These are phyloP conservation scores for Pichia eremophila DNA, from an alignment of 805 yeast species.

Conservation along the genomic window DNA sequence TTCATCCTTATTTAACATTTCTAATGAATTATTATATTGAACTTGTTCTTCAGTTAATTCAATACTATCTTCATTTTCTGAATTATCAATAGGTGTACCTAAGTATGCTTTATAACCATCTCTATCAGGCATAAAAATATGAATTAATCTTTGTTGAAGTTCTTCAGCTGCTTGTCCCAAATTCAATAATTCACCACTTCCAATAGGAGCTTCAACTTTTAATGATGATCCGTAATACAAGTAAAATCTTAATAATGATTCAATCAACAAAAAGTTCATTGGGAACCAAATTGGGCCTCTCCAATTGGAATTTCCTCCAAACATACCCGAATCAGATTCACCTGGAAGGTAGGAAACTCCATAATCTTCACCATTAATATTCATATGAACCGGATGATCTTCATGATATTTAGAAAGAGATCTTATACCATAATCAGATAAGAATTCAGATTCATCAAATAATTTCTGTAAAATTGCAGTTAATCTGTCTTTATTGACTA, in stretches of 20 bases:
- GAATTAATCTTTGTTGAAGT: conserved; percentile 76
- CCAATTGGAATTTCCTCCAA: conserved; percentile 97
- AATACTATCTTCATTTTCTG: conserved; percentile 33
- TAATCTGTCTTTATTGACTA: conserved; percentile 74
- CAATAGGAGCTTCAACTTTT: conserved; percentile 81
- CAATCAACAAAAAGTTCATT: conserved; percentile 75
- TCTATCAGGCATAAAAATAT: conserved; percentile 61
- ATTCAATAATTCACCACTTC: conserved; percentile 66
- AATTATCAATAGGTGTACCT: conserved; percentile 37
- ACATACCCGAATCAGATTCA: conserved; percentile 85
- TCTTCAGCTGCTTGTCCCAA: conserved; percentile 88
- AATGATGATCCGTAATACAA: conserved; percentile 80
- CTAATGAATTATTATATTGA: conserved; percentile 38
- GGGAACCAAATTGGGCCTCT: conserved; percentile 98
- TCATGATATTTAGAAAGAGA: conserved; percentile 83
- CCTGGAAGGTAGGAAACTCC: conserved; percentile 73
- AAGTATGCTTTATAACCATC: conserved; percentile 61
- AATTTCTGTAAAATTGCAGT: conserved; percentile 64
- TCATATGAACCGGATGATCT: conserved; percentile 75
- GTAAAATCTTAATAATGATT: conserved; percentile 78
- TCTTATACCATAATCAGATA: conserved; percentile 78
- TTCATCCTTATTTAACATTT: conserved; percentile 47
- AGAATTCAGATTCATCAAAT: conserved; percentile 80
- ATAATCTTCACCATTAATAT: conserved; percentile 67
- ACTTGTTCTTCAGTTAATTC: conserved; percentile 41